Evolutionary conservation across 2,329 filamentous ascomycete species (phyloP), one percentile per base, ranked within the genome.

Genomic region (Exophiala mesophila): DNA sequence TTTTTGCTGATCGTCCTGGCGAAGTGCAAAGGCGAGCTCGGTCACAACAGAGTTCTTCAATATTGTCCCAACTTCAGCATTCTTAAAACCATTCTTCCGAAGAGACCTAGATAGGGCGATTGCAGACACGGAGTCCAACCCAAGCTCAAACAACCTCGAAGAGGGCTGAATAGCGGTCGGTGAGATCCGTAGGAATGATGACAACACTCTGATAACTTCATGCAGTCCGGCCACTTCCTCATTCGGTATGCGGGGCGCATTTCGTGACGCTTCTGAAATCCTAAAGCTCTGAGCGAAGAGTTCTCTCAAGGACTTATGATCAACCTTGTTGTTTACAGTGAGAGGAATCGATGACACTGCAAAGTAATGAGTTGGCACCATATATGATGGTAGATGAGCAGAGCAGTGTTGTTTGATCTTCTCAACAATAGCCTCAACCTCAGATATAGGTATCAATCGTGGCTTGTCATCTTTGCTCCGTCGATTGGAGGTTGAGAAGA

Each of bases 291-390:
- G 15, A 7, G 74, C 64, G 56, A 90, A 95, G 1, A 94, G 63
- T 0, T 65, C 63, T 44, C 76, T 82, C 2, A 96, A 65, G 24
- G 72, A 70, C 56, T 84, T 90, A 5, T 74, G 72, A 55, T 96
- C 88, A 0, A 84, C 83, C 59, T 96, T 96, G 63, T 95, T 95
- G 61, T 95, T 96, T 5, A 85, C 70, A 1, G 87, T 94, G 0
- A 96, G 70, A 0, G 89, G 89, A 40, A 96, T 80, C 5, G 68
- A 72, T 0, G 80, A 74, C 5, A 95, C 65, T 3, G 76, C 76
- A 17, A 95, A 68, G 45, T 94, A 80, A 57, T 92, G 86, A 0
- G 87, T 89, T 1, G 89, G 90, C 2, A 96, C 77, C 89, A 96
- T 96, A 60, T 96, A 96, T 0, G 74, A 76, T 0, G 89, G 85